phyloP scores from a whole-genome alignment of 768 basidiomycete species.

The Sporobolomyces phaffii region DNA sequence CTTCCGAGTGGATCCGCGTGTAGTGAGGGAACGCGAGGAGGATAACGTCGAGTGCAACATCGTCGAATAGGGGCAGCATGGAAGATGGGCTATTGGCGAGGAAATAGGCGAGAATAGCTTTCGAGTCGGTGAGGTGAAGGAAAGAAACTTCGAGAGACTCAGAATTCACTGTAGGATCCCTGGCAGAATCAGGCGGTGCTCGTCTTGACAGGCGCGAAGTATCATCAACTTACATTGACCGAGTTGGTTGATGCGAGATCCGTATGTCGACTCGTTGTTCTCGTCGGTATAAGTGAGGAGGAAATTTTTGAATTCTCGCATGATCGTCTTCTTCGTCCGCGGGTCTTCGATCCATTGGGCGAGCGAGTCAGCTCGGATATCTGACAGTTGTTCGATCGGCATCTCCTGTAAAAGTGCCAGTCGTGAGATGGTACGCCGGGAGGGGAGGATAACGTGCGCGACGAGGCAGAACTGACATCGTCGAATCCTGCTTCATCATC shows the following conservation, averaged over 20 bases:
- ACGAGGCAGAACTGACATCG: conserved; percentile 56
- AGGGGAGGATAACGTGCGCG: background rate
- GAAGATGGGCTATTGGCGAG: conserved; percentile 87
- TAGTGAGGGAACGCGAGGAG: conserved; percentile 93
- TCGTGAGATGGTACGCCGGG: background rate
- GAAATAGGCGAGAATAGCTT: conserved; percentile 95
- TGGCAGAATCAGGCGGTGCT: background rate
- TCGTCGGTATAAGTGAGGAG: conserved; percentile 94
- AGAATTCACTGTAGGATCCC: conserved; percentile 65
- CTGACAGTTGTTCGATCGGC: conserved; percentile 88
- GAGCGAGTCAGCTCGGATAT: conserved; percentile 95
- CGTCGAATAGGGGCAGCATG: conserved; percentile 91
- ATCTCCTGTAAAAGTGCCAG: conserved; percentile 60
- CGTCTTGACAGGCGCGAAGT: background rate
- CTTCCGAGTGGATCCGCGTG: conserved; percentile 93
- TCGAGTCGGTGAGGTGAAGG: conserved; percentile 83
- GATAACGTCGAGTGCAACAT: conserved; percentile 87
- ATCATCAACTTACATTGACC: conserved; percentile 88
- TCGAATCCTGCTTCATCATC: conserved; percentile 88
- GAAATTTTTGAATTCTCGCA: conserved; percentile 88
- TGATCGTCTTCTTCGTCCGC: conserved; percentile 79
- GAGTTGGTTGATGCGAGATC: conserved; percentile 81
- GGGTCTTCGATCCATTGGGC: conserved; percentile 96
- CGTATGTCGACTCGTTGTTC: conserved; percentile 83
- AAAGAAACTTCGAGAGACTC: conserved; percentile 98